Conservation (phyloP, 345 rosid genomes). For the Raphanus sativus region DNA sequence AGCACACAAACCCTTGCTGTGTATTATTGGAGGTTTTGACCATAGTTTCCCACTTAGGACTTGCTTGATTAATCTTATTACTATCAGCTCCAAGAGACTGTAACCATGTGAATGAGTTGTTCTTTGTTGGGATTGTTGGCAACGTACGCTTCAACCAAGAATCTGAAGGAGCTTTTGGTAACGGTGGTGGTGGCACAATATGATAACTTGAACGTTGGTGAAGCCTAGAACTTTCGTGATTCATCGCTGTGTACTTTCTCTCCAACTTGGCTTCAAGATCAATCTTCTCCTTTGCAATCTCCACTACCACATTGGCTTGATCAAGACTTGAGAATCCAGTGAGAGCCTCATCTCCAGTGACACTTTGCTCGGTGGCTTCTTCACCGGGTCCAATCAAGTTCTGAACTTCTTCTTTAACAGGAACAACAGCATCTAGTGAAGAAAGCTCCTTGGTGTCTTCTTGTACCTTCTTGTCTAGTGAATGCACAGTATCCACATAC, state of each 20-base stretch:
- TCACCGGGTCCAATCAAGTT: slow-evolving; percentile 22
- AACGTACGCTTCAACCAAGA: slow-evolving; percentile 82
- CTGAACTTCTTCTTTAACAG: slow-evolving; percentile 34
- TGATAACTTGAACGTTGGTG: slow-evolving; percentile 34
- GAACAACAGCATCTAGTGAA: slow-evolving; percentile 7
- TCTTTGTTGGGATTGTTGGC: slow-evolving; percentile 55
- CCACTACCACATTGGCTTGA: slow-evolving; percentile 29
- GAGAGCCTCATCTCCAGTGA: slow-evolving; percentile 22
- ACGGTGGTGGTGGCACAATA: slow-evolving; percentile 57
- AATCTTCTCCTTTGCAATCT: slow-evolving; percentile 36
- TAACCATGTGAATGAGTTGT: slow-evolving; percentile 39
- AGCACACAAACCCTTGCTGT: slow-evolving; percentile 52
- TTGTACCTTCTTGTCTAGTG: slow-evolving; percentile 35
- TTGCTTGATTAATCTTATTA: slow-evolving; percentile 26
- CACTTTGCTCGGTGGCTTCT: slow-evolving; percentile 28
- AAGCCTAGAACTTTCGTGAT: slow-evolving; percentile 31
- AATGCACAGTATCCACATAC: slow-evolving; percentile 64
- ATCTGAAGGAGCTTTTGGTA: slow-evolving; percentile 87
- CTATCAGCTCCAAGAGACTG: slow-evolving; percentile 34
- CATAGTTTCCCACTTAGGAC: slow-evolving; percentile 81
- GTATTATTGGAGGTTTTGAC: slow-evolving; percentile 57
- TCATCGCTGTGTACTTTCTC: slow-evolving; percentile 19
- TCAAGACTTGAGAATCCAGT: not conserved
- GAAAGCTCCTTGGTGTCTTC: slow-evolving; percentile 26
- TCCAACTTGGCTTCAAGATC: slow-evolving; percentile 38